phyloP scores from a whole-genome alignment of 2,329 filamentous ascomycete genomes.

The Neophaeococcomyces mojaviensis region DNA sequence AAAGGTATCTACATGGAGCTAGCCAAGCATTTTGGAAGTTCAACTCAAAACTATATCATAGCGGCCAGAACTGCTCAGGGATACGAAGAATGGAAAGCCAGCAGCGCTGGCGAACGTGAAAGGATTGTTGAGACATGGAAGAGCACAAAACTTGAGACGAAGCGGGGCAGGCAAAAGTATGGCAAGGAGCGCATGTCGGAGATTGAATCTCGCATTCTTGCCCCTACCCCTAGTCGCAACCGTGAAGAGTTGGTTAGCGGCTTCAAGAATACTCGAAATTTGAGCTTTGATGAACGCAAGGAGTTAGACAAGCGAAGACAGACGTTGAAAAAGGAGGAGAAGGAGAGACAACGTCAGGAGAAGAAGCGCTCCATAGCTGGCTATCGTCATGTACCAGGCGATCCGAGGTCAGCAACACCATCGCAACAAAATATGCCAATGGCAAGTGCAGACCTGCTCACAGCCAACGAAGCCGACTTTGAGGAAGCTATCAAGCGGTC shows the following conservation, averaged over 20 bases:
- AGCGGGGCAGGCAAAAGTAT: slow-evolving; percentile 30
- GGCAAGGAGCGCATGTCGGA: slow-evolving; percentile 42
- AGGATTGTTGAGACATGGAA: slow-evolving; percentile 62
- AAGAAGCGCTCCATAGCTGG: slow-evolving; percentile 13
- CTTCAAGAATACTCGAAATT: slow-evolving; percentile 43
- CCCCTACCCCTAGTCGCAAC: slow-evolving; percentile 23
- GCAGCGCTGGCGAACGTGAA: slow-evolving; percentile 52
- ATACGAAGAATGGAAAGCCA: slow-evolving; percentile 53
- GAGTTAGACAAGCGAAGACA: slow-evolving; percentile 35
- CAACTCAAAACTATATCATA: slow-evolving; percentile 71
- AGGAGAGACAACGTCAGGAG: slow-evolving; percentile 20
- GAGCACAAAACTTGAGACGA: slow-evolving; percentile 50
- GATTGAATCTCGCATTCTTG: slow-evolving; percentile 40
- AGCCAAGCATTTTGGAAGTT: slow-evolving; percentile 61
- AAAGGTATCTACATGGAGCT: slow-evolving; percentile 76
- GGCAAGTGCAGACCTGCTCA: slow-evolving; percentile 9
- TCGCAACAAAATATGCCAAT: not conserved
- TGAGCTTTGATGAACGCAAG: slow-evolving; percentile 47
- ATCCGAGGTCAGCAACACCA: slow-evolving; percentile 3
- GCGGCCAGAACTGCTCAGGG: slow-evolving; percentile 70
- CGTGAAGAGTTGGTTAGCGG: slow-evolving; percentile 34
- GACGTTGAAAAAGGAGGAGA: slow-evolving; percentile 23
- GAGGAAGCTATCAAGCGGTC: slow-evolving; percentile 65
- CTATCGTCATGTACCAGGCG: slow-evolving; percentile 8
- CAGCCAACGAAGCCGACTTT: slow-evolving; percentile 44